Base-by-base conservation (phyloP, 306 rosid species). In the Oxytropis ochrocephala region DNA sequence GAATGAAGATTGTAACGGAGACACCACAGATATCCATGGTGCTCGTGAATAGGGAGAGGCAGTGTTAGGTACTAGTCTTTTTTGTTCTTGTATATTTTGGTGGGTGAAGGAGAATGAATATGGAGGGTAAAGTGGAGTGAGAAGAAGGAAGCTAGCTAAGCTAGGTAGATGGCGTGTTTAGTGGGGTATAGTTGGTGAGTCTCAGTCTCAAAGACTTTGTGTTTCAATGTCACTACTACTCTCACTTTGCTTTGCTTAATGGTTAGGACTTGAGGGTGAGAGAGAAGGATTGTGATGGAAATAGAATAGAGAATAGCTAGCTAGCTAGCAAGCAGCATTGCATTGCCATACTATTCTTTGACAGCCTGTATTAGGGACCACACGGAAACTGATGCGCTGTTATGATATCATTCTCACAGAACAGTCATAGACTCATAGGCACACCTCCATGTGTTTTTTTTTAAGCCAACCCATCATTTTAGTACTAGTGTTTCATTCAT, bases 11-110 rank as follows among this genome's bases (percentile, higher is more conserved):
- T 32, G 57, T 6, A n/a, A 46, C 0, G 11, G 43, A 64, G 91
- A 83, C 81, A 74, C 89, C 90, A 81, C 58, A 82, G 90, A 81
- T 35, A 67, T 59, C 92, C 98, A 92, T 87, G 91, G 96, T 71
- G 89, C 73, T 71, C 61, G n/a, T 18, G 52, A 12, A 6, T 13
- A 46, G 42, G n/a, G 64, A 42, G 63, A 24, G 72, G 1, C 17
- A 1, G 14, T 49, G 0, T 29, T n/a, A n/a, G n/a, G n/a, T 4
- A 24, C 3, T 24, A 24, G 11, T 18, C 29, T 16, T 11, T 41
- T 9, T 18, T 13, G 38, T 50, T 10, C 4, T 5, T 16, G 19
- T 4, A 5, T 62, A 3, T 24, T 48, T 44, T 53, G 36, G 42
- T n/a, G 30, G 36, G 11, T 17, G 30, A 19, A 39, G 13, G 51